Conservation (phyloP, 169 alveolate species). For the Eimeria maxima region DNA sequence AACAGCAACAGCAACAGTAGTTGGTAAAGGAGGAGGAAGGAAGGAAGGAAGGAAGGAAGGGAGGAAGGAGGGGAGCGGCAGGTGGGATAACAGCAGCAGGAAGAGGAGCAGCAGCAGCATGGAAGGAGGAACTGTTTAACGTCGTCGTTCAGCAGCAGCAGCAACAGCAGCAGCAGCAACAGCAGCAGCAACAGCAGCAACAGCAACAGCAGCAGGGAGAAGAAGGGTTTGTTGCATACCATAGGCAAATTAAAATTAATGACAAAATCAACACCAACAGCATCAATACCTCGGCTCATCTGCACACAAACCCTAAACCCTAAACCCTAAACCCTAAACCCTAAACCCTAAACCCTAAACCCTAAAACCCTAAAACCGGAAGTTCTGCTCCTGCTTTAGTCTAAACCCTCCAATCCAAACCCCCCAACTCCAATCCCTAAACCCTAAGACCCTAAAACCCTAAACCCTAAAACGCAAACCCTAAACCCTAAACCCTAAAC, state of each 20-base stretch:
- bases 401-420: too few relatives aligned
- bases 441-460: not conserved
- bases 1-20: constrained; percentile 24
- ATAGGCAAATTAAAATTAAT: constrained; percentile 90
- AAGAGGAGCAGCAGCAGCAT: not conserved
- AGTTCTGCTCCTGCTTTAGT: too few relatives aligned
- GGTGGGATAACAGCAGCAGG: too few relatives aligned
- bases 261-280: constrained; percentile 89
- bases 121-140: not conserved
- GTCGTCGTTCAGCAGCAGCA: not conserved
- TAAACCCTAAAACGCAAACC: constrained; percentile 20
- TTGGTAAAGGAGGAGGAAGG: not conserved
- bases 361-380: too few relatives aligned
- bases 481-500: constrained; percentile 29
- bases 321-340: constrained; percentile 43
- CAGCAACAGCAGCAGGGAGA: constrained; percentile 24
- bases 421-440: too few relatives aligned
- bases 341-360: constrained; percentile 24
- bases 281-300: constrained; percentile 93
- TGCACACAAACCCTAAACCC: not conserved
- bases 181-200: not conserved
- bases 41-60: not conserved
- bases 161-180: not conserved
- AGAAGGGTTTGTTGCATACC: not conserved
- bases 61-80: not conserved